Base-by-base conservation (phyloP, 2,329 filamentous ascomycete species). In the Reticulascus tulasneorum region DNA sequence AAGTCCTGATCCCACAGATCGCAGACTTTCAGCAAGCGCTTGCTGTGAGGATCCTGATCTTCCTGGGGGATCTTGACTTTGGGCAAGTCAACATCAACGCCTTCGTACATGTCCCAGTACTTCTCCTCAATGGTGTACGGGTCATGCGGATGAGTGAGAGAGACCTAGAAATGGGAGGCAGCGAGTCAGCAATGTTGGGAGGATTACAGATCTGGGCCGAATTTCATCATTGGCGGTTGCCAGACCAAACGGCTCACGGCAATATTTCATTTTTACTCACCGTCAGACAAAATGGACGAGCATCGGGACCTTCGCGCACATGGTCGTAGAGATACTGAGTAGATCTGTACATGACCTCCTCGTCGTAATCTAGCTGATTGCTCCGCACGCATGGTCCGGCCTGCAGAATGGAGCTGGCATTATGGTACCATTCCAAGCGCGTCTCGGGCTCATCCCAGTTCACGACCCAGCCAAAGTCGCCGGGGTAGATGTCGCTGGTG, bases 401-500 rank as follows among this genome's bases (percentile, higher is more conserved):
- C 60, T 96, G 88, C 53, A 91, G 70, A 49, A 96, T 91, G 7
- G 89, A 95, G 54, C 86, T 90, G 64, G 90, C 89, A 59, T 96
- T 95, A 71, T 96, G 90, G 59, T 93, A 96, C 86, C 89, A 96
- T 63, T 96, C 90, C 26, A 91, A 79, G 29, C 90, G 78, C 25
- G 79, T 81, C 22, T 89, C 82, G 9, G 90, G 89, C 59, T 90
- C 81, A 57, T 96, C 90, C 90, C 90, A 96, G 65, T 95, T 90
- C 46, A 95, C 90, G 10, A 84, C 83, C 90, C 90, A 96, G 46
- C 90, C 90, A 55, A 93, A 89, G 56, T 96, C 90, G 39, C 84
- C 90, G 1, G 90, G 90, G 61, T 96, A 96, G 56, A 96, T 95
- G 60, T 96, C 90, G 48, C 84, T 86, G n/a, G 90, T 96, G 53